A percentile compares a stretch with the other conserved stretches of the same genome.
phyloP scores from a whole-genome alignment of 306 rosid species.

The Cucurbita pepo region DNA sequence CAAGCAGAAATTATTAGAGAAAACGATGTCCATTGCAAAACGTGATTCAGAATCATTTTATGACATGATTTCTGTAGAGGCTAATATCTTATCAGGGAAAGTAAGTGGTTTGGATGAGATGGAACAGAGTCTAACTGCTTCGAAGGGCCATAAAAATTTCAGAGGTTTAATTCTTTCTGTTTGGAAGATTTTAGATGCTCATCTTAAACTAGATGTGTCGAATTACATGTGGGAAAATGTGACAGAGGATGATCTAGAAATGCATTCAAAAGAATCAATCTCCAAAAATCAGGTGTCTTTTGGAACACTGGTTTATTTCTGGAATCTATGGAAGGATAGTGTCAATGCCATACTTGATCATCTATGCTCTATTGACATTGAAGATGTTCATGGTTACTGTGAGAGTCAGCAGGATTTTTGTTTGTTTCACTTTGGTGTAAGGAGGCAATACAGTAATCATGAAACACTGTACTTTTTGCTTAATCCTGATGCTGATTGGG shows the following conservation, averaged over 20 bases:
- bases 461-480: constrained; percentile 16
- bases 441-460: constrained; percentile 6
- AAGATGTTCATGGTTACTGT: constrained; percentile 9
- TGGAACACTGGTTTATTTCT: constrained; percentile 28
- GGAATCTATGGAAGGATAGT: constrained; percentile 42
- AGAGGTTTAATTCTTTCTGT: constrained; percentile 26
- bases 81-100: constrained; percentile 21
- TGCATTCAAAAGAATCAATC: constrained; percentile 12
- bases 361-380: constrained; percentile 16
- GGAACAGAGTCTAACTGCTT: constrained; percentile 13
- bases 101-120: background rate
- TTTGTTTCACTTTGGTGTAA: constrained; percentile 30
- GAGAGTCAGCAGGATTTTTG: constrained; percentile 17
- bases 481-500: constrained; percentile 38
- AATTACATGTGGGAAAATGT: constrained; percentile 19
- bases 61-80: constrained; percentile 23
- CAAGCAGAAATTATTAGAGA: constrained; percentile 23
- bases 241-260: constrained; percentile 1
- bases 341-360: constrained; percentile 14
- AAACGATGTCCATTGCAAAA: constrained; percentile 23
- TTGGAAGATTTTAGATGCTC: constrained; percentile 36
- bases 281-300: constrained; percentile 21
- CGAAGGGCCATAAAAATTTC: constrained; percentile 13
- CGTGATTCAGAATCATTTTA: constrained; percentile 10
- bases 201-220: constrained; percentile 16